Evolutionary conservation across 331 rosid species (phyloP), one percentile per base, ranked within the genome.

Genomic region (Malus hybrid): DNA sequence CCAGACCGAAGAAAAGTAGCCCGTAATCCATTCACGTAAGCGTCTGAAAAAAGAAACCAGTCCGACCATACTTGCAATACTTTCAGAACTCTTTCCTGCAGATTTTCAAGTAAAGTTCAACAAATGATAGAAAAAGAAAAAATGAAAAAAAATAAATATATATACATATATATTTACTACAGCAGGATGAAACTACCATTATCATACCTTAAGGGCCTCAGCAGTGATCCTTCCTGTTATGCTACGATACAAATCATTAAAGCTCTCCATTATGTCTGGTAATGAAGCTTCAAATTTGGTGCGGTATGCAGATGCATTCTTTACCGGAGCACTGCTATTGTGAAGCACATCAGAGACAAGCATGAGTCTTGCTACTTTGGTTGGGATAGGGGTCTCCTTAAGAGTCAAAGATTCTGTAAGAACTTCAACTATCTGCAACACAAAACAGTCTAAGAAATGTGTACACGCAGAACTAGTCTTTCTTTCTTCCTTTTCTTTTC

Each of bases 231-330:
- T 93, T 70, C 99, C 99, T 46, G 97, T 90, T 72, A 95, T 50
- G 74, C 97, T 88, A 63, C 97, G 88, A 75, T 90, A 92, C 82
- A 95, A 80, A 83, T 95, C 99, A 85, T 95, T 95, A 77, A 95
- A 95, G 85, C 99, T 92, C 88, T 92, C 99, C 93, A 95, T 90
- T 75, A 95, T 88, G 81, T 95, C 97, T 6, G 99, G 97, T 74
- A 95, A 70, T 16, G 99, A 70, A 68, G 91, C 97, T 84, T 95
- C 99, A 87, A 95, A 95, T 82, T 89, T 95, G 58, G 99, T 95
- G 75, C 99, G 97, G 86, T 95, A 95, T 34, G 99, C 97, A 78
- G 99, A 95, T 44, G 99, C 99, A 90, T 95, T 95, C 85, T 96
- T 92, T 65, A 95, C 99, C 42, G 99, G 99, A 82, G 99, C 99